A percentile compares a stretch with the other conserved stretches of the same genome.
These are phyloP conservation scores for Strigomonas galati DNA, from an alignment of 208 protist genomes.

Conservation along the genomic window DNA sequence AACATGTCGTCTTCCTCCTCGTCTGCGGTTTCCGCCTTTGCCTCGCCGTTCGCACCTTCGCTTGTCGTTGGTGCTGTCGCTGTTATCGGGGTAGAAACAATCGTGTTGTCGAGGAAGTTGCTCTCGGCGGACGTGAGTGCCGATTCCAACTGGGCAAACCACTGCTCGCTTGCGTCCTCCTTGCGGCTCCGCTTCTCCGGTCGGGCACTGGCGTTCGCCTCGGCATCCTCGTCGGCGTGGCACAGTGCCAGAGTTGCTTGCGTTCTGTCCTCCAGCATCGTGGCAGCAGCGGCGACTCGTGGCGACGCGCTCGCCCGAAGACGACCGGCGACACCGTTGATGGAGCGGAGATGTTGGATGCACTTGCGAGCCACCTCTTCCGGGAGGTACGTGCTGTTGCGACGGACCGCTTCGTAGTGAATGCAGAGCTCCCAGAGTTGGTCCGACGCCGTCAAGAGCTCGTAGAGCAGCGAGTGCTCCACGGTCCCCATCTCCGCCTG, in stretches of 20 bases:
- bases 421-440: slow-evolving; percentile 69
- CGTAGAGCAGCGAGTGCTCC: slow-evolving; percentile 24
- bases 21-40: slow-evolving; percentile 5
- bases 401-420: slow-evolving; percentile 29
- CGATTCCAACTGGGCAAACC: slow-evolving; percentile 15
- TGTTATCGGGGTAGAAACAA: not conserved
- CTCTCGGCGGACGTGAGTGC: slow-evolving; percentile 21
- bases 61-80: not conserved
- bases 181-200: slow-evolving; percentile 33
- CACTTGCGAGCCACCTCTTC: slow-evolving; percentile 20
- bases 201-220: not conserved
- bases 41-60: slow-evolving; percentile 6
- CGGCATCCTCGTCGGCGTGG: not conserved
- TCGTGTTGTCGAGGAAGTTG: slow-evolving; percentile 17
- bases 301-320: slow-evolving; percentile 20
- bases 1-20: not conserved
- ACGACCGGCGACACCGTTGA: slow-evolving; percentile 25
- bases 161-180: slow-evolving; percentile 24
- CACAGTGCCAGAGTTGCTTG: not conserved
- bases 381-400: slow-evolving; percentile 24
- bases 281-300: slow-evolving; percentile 18
- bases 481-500: slow-evolving; percentile 22
- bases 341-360: slow-evolving; percentile 16
- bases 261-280: not conserved
- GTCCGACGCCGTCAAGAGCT: slow-evolving; percentile 30